These are phyloP conservation scores for Epithemia pelagica DNA, from an alignment of 108 stramenopile genomes.

Conservation along the genomic window DNA sequence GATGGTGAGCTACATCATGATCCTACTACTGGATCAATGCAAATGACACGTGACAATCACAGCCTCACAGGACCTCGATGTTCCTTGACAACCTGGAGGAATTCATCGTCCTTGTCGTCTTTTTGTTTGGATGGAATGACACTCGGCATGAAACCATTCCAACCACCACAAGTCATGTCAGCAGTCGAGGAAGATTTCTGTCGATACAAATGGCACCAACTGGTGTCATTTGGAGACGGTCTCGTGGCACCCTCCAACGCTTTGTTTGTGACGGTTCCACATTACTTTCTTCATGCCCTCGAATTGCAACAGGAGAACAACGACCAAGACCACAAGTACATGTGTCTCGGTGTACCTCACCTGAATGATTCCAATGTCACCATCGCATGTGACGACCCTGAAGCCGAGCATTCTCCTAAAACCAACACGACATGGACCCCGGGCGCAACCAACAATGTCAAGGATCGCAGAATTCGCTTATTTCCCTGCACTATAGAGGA, in stretches of 20 bases:
- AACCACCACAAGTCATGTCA: slow-evolving; percentile 54
- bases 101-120: too few relatives aligned
- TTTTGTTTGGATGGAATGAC: too few relatives aligned
- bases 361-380: not conserved
- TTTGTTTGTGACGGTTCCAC: slow-evolving; percentile 61
- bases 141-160: slow-evolving; percentile 26
- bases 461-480: not conserved
- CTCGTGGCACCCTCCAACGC: slow-evolving; percentile 41
- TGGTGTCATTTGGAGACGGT: slow-evolving; percentile 82
- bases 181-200: too few relatives aligned
- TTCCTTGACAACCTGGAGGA: slow-evolving; percentile 21
- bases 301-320: not conserved
- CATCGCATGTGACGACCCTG: too few relatives aligned
- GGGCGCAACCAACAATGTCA: not conserved
- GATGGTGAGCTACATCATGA: not conserved
- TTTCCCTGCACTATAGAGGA: not conserved
- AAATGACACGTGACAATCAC: not conserved
- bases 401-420: not conserved
- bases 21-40: not conserved
- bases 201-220: slow-evolving; percentile 74
- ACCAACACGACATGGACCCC: not conserved
- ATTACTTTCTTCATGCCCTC: not conserved
- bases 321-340: not conserved
- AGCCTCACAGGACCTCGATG: slow-evolving; percentile 44
- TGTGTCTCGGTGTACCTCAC: not conserved